Evolutionary conservation across 2,329 filamentous ascomycete genomes (phyloP).

Genomic region (Uncinocarpus reesii): DNA sequence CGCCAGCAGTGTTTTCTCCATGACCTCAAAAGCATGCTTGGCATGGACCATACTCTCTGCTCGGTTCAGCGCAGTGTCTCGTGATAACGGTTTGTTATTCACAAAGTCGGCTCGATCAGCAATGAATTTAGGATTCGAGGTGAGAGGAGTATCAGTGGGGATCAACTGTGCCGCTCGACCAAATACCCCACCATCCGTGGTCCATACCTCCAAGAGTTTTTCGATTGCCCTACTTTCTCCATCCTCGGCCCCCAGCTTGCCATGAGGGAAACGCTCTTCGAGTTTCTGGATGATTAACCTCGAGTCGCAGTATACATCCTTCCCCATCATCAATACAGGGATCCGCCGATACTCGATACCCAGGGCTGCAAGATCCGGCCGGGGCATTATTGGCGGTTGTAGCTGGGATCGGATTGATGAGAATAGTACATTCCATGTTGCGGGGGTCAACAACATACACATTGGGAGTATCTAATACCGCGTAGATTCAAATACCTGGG

Average conservation of each 20-base stretch:
- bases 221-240: slow-evolving; percentile 41
- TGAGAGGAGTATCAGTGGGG: slow-evolving; percentile 44
- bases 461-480: slow-evolving; percentile 56
- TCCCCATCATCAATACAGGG: slow-evolving; percentile 55
- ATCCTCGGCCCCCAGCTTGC: slow-evolving; percentile 31
- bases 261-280: slow-evolving; percentile 45
- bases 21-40: slow-evolving; percentile 43
- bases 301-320: slow-evolving; percentile 60
- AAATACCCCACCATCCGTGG: slow-evolving; percentile 50
- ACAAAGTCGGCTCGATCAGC: slow-evolving; percentile 46
- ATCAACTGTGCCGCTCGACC: slow-evolving; percentile 44
- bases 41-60: slow-evolving; percentile 50
- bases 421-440: neutral
- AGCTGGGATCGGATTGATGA: slow-evolving; percentile 34
- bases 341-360: slow-evolving; percentile 60
- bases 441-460: slow-evolving; percentile 41
- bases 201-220: slow-evolving; percentile 47
- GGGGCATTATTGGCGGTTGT: slow-evolving; percentile 56
- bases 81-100: slow-evolving; percentile 35
- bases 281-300: slow-evolving; percentile 58
- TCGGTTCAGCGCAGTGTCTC: slow-evolving; percentile 32
- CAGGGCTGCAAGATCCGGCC: slow-evolving; percentile 52
- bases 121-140: slow-evolving; percentile 50
- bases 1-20: slow-evolving; percentile 53
- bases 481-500: slow-evolving; percentile 55